Percentiles rank a stretch among this genome's conserved stretches.
Conservation (phyloP, 306 rosid species). For the Phaseolus lunatus region DNA sequence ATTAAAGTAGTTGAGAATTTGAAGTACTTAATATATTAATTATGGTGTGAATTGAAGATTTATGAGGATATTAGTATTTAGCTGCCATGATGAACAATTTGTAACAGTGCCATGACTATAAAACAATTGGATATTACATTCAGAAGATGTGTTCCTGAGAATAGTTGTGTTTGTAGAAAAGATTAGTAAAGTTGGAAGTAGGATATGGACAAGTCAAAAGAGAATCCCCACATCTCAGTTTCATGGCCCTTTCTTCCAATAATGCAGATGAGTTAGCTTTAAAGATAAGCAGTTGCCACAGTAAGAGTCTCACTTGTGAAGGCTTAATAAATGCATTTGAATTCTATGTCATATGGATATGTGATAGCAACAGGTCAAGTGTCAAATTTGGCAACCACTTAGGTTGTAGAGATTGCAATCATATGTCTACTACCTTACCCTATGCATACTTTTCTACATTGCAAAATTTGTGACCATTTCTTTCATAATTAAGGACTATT, state of each 20-base stretch:
- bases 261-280: slow-evolving; percentile 35
- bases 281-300: slow-evolving; percentile 14
- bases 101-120: too few species aligned
- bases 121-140: too few species aligned
- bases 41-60: too few species aligned
- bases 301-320: slow-evolving; percentile 14
- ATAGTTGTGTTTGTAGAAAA: not conserved
- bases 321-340: slow-evolving; percentile 19
- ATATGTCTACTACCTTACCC: not conserved
- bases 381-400: slow-evolving; percentile 57
- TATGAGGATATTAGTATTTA: too few species aligned
- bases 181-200: slow-evolving; percentile 28
- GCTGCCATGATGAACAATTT: too few species aligned
- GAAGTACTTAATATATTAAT: too few species aligned
- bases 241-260: slow-evolving; percentile 41
- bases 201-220: slow-evolving; percentile 38
- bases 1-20: too few species aligned
- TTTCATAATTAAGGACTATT: not conserved
- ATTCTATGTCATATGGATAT: not conserved
- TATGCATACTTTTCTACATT: slow-evolving; percentile 28
- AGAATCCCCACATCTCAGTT: slow-evolving; percentile 39
- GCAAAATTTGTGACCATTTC: slow-evolving; percentile 12
- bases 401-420: not conserved
- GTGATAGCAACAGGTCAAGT: slow-evolving; percentile 39
- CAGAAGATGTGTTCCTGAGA: not conserved